phyloP scores from a whole-genome alignment of 2,329 filamentous ascomycete genomes.

The Cordyceps cateniannulata region DNA sequence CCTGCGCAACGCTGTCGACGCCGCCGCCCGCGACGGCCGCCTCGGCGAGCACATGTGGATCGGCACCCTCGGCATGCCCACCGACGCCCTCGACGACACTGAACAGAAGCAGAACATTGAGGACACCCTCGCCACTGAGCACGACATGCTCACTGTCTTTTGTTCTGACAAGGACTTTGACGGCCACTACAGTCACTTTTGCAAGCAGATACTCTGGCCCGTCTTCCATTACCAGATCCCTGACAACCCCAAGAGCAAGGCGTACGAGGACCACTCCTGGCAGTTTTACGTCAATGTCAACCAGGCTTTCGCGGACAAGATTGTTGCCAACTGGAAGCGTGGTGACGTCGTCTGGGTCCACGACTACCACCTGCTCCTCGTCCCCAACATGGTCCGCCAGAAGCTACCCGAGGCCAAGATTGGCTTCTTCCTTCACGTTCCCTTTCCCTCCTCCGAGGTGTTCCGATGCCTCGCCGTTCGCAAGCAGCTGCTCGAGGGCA shows the following conservation, averaged over 20 bases:
- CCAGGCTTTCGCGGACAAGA: slow-evolving; percentile 85
- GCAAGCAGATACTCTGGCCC: slow-evolving; percentile 96
- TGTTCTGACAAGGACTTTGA: slow-evolving; percentile 89
- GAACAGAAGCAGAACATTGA: slow-evolving; percentile 77
- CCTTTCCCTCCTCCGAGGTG: slow-evolving; percentile 93
- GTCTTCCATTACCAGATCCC: slow-evolving; percentile 98
- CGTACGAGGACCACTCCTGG: slow-evolving; percentile 96
- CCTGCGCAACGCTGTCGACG: slow-evolving; percentile 79
- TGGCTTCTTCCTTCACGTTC: slow-evolving; percentile 90
- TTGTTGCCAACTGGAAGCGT: slow-evolving; percentile 86
- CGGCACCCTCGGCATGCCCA: slow-evolving; percentile 89
- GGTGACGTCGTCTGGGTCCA: slow-evolving; percentile 93
- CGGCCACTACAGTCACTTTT: slow-evolving; percentile 91
- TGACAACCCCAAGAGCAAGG: slow-evolving; percentile 96
- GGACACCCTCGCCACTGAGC: slow-evolving; percentile 71
- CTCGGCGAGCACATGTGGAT: slow-evolving; percentile 80
- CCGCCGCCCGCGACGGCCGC: slow-evolving; percentile 62
- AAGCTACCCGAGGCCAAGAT: slow-evolving; percentile 90
- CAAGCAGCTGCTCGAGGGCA: slow-evolving; percentile 81
- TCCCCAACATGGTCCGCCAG: slow-evolving; percentile 83
- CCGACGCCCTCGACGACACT: slow-evolving; percentile 69
- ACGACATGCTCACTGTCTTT: slow-evolving; percentile 77
- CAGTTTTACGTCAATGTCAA: slow-evolving; percentile 90
- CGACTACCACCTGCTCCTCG: slow-evolving; percentile 87
- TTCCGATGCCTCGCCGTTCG: slow-evolving; percentile 87